Conservation (phyloP, 306 rosid species). For the Corylus avellana region DNA sequence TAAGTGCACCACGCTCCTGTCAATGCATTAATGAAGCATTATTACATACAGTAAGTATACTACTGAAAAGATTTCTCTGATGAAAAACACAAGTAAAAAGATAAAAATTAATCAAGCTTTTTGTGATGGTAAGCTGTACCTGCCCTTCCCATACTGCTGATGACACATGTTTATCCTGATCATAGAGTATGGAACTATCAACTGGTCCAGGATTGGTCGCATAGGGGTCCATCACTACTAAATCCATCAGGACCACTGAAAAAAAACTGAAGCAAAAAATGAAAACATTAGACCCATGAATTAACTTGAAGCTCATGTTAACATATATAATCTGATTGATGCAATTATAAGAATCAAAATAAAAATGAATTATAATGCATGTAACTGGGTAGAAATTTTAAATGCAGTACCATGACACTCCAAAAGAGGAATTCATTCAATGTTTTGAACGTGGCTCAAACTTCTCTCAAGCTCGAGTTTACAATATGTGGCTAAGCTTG, state of each 20-base stretch:
- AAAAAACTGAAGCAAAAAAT: constrained; percentile 24
- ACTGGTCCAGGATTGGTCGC: constrained; percentile 93
- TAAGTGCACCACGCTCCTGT: constrained; percentile 99
- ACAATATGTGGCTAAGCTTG: not conserved
- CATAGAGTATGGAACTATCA: constrained; percentile 86
- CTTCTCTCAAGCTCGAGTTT: not conserved
- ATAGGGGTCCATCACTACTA: constrained; percentile 62
- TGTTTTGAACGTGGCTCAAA: not conserved
- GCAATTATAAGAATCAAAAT: not conserved
- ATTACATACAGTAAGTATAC: constrained; percentile 6
- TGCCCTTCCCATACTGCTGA: constrained; percentile 99
- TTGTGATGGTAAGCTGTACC: constrained; percentile 51
- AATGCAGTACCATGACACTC: not conserved
- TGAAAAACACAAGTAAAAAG: not conserved
- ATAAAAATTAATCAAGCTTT: constrained; percentile 12
- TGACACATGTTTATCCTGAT: constrained; percentile 98
- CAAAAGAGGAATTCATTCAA: not conserved
- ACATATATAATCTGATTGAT: not conserved
- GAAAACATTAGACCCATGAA: constrained; percentile 15
- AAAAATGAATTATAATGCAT: not conserved
- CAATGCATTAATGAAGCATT: constrained; percentile 20
- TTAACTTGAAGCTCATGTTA: constrained; percentile 9
- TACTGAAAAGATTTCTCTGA: constrained; percentile 6
- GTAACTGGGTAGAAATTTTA: not conserved
- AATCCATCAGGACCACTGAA: constrained; percentile 60